Evolutionary conservation across 306 rosid species (phyloP).

Genomic region (Oemleria cerasiformis): DNA sequence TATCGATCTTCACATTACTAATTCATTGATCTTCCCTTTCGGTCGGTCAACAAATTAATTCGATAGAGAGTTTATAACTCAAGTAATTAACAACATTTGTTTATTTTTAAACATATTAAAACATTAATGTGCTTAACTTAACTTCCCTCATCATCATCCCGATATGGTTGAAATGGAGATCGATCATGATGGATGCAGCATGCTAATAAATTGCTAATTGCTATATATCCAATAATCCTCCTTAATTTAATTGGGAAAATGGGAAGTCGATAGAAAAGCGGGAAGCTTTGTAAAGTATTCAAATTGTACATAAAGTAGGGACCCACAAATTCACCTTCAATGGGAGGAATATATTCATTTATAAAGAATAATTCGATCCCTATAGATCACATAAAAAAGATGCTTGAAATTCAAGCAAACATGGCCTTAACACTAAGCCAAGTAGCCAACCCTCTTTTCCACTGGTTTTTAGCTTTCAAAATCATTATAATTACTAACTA

Average conservation of each 20-base stretch:
- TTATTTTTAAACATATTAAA: too few species aligned
- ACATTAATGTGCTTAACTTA: too few species aligned
- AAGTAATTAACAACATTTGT: too few species aligned
- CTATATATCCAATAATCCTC: background rate
- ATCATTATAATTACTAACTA: conserved; percentile 28
- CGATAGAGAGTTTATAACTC: too few species aligned
- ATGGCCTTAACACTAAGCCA: conserved; percentile 57
- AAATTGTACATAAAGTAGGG: conserved; percentile 51
- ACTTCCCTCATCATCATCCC: background rate
- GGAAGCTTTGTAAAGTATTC: conserved; percentile 40
- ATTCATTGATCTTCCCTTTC: background rate
- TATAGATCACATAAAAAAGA: conserved; percentile 64
- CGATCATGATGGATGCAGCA: conserved; percentile 6
- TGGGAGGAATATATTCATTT: conserved; percentile 77
- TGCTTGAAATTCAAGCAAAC: conserved; percentile 98
- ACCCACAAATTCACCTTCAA: conserved; percentile 50
- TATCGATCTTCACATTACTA: too few species aligned
- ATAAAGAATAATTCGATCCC: conserved; percentile 68
- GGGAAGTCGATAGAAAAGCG: conserved; percentile 26
- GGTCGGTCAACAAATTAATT: background rate
- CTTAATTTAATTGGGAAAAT: too few species aligned
- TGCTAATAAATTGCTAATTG: background rate
- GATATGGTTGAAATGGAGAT: background rate
- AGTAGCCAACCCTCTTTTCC: conserved; percentile 55
- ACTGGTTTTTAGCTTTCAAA: conserved; percentile 38